Percentiles rank a stretch among this genome's conserved stretches.
These are phyloP conservation scores for Chrysophaeum taylorii DNA, from an alignment of 352 stramenopile species.

Conservation along the genomic window DNA sequence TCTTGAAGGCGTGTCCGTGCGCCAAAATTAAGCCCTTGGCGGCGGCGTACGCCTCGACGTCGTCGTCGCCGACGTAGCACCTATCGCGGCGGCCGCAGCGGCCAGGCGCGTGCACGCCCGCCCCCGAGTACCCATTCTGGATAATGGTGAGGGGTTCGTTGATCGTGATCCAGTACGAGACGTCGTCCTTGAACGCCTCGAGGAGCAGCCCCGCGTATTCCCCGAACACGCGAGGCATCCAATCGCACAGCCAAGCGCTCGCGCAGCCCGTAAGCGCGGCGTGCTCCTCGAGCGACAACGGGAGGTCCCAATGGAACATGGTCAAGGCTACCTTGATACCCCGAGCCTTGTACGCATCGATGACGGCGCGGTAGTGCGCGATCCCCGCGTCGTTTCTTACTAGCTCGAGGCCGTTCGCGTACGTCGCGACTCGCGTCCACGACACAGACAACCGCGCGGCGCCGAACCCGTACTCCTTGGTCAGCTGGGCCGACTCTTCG, in stretches of 20 bases:
- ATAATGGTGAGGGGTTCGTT: constrained; percentile 80
- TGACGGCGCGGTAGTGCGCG: constrained; percentile 77
- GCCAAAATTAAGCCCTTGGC: constrained; percentile 75
- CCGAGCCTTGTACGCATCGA: constrained; percentile 60
- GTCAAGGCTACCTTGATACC: constrained; percentile 78
- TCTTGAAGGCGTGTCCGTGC: neutral
- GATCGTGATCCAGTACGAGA: constrained; percentile 86
- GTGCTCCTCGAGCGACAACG: constrained; percentile 62
- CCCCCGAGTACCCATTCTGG: constrained; percentile 70
- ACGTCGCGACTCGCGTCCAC: no score
- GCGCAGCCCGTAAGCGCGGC: no score
- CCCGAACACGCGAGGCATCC: constrained; percentile 48
- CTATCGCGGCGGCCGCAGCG: constrained; percentile 16
- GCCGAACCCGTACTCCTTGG: no score
- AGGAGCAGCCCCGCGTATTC: constrained; percentile 79
- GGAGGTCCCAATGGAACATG: constrained; percentile 92
- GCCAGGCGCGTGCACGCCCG: constrained; percentile 55
- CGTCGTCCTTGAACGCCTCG: constrained; percentile 68
- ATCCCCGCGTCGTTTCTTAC: constrained; percentile 77
- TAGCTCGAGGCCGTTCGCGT: no score
- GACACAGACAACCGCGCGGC: no score
- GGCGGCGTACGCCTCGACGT: constrained; percentile 58
- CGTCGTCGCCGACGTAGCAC: constrained; percentile 27
- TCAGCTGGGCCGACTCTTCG: no score
- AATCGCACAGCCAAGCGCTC: no score